Evolutionary conservation across 2,329 filamentous ascomycete species (phyloP).

Genomic region (Microdochium bolleyi): DNA sequence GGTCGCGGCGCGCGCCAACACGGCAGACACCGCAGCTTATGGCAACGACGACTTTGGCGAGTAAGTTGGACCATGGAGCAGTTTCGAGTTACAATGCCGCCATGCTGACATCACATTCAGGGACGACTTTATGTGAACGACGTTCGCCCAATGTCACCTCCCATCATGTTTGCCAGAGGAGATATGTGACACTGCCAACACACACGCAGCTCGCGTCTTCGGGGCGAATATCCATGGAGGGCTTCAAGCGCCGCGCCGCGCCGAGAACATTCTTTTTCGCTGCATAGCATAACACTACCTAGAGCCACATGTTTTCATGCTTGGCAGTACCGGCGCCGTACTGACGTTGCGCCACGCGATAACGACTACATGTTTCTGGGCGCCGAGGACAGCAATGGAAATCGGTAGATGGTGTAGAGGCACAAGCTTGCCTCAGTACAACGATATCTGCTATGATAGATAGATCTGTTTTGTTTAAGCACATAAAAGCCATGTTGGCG

Average conservation of each 20-base stretch:
- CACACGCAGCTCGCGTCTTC: too few species aligned
- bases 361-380: too few species aligned
- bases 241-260: not conserved
- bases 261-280: not conserved
- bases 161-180: not conserved
- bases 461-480: not conserved
- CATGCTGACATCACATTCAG: slow-evolving; percentile 25
- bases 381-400: not conserved
- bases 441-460: not conserved
- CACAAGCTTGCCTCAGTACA: not conserved
- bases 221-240: not conserved
- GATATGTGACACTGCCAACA: too few species aligned
- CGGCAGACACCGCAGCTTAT: slow-evolving; percentile 68
- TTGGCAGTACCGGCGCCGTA: not conserved
- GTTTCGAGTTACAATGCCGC: slow-evolving; percentile 1
- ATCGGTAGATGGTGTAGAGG: not conserved
- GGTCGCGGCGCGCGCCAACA: slow-evolving; percentile 53
- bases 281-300: not conserved
- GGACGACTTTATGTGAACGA: slow-evolving; percentile 65
- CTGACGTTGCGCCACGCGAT: too few species aligned
- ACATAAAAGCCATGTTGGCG: not conserved
- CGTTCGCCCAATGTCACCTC: not conserved
- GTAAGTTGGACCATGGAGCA: slow-evolving; percentile 42
- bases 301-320: not conserved
- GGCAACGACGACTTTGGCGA: slow-evolving; percentile 77